These are phyloP conservation scores for Yamadazyma atlantica DNA, from an alignment of 1,139 yeast species.

Conservation along the genomic window DNA sequence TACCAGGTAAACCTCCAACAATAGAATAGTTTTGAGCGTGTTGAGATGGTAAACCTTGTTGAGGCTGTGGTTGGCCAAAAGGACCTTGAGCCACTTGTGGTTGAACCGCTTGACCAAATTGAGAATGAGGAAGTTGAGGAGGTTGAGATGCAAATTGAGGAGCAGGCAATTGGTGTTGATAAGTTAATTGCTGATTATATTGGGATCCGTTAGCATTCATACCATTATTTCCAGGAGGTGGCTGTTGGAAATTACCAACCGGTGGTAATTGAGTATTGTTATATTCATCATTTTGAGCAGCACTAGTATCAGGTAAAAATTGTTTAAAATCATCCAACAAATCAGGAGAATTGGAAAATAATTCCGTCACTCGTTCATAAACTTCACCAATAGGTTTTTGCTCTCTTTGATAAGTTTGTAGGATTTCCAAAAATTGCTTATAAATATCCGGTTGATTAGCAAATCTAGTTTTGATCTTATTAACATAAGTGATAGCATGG, in stretches of 20 bases:
- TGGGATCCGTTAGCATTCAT: constrained; percentile 23
- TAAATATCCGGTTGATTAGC: constrained; percentile 94
- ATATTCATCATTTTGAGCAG: constrained; percentile 20
- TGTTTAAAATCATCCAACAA: constrained; percentile 91
- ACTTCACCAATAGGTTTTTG: constrained; percentile 95
- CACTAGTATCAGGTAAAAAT: constrained; percentile 86
- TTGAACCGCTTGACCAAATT: constrained; percentile 14
- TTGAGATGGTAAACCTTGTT: not conserved
- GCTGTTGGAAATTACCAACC: constrained; percentile 92
- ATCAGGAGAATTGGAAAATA: constrained; percentile 93
- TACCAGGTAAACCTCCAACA: constrained; percentile 8
- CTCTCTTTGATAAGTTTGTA: constrained; percentile 95
- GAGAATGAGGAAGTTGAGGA: constrained; percentile 14
- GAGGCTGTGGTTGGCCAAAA: not conserved
- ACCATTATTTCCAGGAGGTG: constrained; percentile 53
- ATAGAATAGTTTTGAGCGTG: constrained; percentile 5
- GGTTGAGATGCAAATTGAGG: constrained; percentile 5
- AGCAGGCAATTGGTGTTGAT: constrained; percentile 8
- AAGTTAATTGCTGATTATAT: constrained; percentile 10
- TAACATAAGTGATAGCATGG: constrained; percentile 94
- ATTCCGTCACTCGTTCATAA: constrained; percentile 84
- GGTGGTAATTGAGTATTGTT: constrained; percentile 75
- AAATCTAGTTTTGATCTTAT: constrained; percentile 91
- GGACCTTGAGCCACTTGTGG: constrained; percentile 9
- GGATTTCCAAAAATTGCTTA: constrained; percentile 88